A percentile compares a stretch with the other conserved stretches of the same genome.
These are phyloP conservation scores for Bauhinia variegata DNA, from an alignment of 306 rosid species.

Conservation along the genomic window DNA sequence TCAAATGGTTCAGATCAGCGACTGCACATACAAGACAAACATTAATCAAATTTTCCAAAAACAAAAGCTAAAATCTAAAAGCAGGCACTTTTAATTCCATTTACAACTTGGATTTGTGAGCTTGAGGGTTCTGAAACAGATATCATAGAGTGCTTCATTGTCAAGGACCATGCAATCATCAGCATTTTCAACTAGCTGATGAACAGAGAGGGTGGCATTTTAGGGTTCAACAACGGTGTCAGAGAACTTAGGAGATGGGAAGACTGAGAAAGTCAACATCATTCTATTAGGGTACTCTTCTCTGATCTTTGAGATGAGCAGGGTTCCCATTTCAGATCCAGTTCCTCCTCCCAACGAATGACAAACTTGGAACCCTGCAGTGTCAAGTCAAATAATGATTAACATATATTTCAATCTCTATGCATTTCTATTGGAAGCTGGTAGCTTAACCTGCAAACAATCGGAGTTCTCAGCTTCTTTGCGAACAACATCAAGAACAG, in stretches of 20 bases:
- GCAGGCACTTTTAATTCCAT: conserved; percentile 10
- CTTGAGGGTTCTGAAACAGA: conserved; percentile 82
- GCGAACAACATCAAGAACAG: conserved; percentile 81
- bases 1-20: conserved; percentile 81
- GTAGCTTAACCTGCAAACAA: conserved; percentile 65
- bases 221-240: conserved; percentile 86
- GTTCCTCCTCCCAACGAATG: conserved; percentile 83
- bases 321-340: conserved; percentile 82
- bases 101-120: conserved; percentile 86
- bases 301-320: conserved; percentile 79
- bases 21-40: conserved; percentile 37
- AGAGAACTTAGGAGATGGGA: conserved; percentile 80
- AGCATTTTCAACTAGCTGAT: conserved; percentile 79
- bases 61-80: too few relatives aligned
- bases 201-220: conserved; percentile 81
- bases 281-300: conserved; percentile 81
- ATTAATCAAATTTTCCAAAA: too few relatives aligned
- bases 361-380: conserved; percentile 74
- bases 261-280: conserved; percentile 85
- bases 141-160: conserved; percentile 82
- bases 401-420: too few relatives aligned
- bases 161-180: conserved; percentile 87
- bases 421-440: not conserved
- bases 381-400: too few relatives aligned
- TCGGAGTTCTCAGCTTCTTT: conserved; percentile 83